These are phyloP conservation scores for Plasmodium blacklocki DNA, from an alignment of 169 alveolate genomes.

Conservation along the genomic window DNA sequence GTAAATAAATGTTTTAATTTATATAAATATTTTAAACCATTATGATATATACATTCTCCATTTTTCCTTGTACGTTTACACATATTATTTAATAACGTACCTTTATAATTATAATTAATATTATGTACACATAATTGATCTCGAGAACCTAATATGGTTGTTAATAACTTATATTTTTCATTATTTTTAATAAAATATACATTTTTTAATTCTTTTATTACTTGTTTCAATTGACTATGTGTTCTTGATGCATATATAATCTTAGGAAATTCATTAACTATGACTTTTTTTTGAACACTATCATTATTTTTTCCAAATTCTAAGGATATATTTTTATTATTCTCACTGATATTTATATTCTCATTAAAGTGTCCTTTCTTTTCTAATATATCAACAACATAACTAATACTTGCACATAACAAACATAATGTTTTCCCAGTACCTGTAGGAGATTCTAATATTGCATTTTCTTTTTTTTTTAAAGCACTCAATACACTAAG, in stretches of 20 bases:
- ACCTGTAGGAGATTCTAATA: slow-evolving; percentile 97
- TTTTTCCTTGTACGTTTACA: slow-evolving; percentile 85
- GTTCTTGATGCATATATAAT: slow-evolving; percentile 95
- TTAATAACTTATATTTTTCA: slow-evolving; percentile 86
- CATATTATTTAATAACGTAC: slow-evolving; percentile 83
- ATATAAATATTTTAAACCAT: slow-evolving; percentile 80
- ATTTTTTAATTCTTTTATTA: slow-evolving; percentile 91
- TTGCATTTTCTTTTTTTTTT: slow-evolving; percentile 88
- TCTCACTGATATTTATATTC: slow-evolving; percentile 63
- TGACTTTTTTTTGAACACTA: slow-evolving; percentile 50
- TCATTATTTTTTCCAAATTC: slow-evolving; percentile 51
- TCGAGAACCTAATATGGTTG: slow-evolving; percentile 92
- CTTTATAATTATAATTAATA: slow-evolving; percentile 83
- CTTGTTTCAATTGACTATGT: slow-evolving; percentile 93
- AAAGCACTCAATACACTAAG: slow-evolving; percentile 85
- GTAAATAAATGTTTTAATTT: slow-evolving; percentile 80
- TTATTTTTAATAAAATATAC: slow-evolving; percentile 82
- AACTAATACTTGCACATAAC: slow-evolving; percentile 93
- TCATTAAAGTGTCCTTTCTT: slow-evolving; percentile 79
- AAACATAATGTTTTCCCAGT: slow-evolving; percentile 96
- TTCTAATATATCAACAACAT: slow-evolving; percentile 76
- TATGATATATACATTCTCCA: slow-evolving; percentile 87
- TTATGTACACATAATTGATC: slow-evolving; percentile 92
- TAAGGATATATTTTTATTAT: slow-evolving; percentile 23
- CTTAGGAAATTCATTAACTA: slow-evolving; percentile 43